These are phyloP conservation scores for Nemophila menziesii DNA, from an alignment of 257 asterid genomes.

Conservation along the genomic window DNA sequence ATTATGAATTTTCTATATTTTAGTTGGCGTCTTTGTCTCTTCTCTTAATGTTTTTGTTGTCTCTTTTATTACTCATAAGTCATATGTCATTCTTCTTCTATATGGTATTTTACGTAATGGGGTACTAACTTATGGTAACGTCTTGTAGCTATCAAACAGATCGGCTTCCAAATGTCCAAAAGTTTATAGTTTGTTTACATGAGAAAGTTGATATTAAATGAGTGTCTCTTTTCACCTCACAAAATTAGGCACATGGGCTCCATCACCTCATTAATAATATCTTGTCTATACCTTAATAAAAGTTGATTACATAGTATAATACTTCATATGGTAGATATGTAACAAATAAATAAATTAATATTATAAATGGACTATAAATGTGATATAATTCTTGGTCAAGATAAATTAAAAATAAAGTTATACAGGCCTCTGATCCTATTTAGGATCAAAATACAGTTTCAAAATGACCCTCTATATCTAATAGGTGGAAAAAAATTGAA, in stretches of 20 bases:
- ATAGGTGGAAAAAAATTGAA: too few relatives aligned
- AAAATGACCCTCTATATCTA: too few relatives aligned
- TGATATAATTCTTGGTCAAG: too few relatives aligned
- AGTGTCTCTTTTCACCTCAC: background rate
- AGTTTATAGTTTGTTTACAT: slow-evolving; percentile 5
- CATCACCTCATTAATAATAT: slow-evolving; percentile 1
- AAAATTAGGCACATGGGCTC: slow-evolving; percentile 4
- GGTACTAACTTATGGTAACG: slow-evolving; percentile 5
- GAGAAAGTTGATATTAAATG: slow-evolving; percentile 10
- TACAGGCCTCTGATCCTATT: too few relatives aligned
- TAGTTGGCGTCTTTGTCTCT: slow-evolving; percentile 21
- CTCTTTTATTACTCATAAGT: slow-evolving; percentile 4
- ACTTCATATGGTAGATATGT: too few relatives aligned
- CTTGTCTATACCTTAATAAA: too few relatives aligned
- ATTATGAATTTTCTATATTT: slow-evolving; percentile 1
- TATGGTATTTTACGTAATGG: background rate
- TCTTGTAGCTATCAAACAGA: slow-evolving; percentile 17
- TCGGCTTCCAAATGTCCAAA: slow-evolving; percentile 17
- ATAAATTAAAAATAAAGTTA: too few relatives aligned
- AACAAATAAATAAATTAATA: too few relatives aligned
- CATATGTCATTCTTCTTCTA: background rate
- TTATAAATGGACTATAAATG: too few relatives aligned
- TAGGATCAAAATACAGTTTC: too few relatives aligned
- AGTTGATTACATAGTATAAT: too few relatives aligned
- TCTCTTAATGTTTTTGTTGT: slow-evolving; percentile 23